phyloP scores from a whole-genome alignment of 768 basidiomycete genomes.

The Naganishia randhawae region DNA sequence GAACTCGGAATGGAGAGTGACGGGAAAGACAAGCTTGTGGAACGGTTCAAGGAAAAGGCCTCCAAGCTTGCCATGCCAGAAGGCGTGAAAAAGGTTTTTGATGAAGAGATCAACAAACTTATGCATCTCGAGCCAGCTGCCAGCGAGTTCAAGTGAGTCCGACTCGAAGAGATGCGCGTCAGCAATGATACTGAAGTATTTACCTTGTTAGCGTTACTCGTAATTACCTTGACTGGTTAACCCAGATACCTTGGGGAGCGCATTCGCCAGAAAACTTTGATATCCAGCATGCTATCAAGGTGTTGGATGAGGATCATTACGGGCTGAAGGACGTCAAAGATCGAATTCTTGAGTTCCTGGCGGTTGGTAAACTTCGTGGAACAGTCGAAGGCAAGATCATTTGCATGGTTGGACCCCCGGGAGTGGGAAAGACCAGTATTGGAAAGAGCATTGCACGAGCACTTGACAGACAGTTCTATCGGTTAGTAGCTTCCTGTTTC shows the following conservation, averaged over 20 bases:
- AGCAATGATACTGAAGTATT: neutral
- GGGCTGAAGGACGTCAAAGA: conserved; percentile 88
- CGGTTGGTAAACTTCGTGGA: conserved; percentile 88
- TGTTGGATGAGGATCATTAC: conserved; percentile 93
- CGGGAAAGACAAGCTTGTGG: conserved; percentile 88
- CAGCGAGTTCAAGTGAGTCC: conserved; percentile 70
- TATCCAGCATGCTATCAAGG: conserved; percentile 71
- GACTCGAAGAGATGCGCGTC: no score
- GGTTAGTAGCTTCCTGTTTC: conserved; percentile 41
- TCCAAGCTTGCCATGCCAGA: conserved; percentile 81
- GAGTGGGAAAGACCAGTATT: conserved; percentile 95
- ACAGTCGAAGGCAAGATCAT: conserved; percentile 97
- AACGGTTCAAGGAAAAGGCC: conserved; percentile 85
- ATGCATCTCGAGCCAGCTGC: conserved; percentile 84
- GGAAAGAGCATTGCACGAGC: conserved; percentile 93
- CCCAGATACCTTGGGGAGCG: conserved; percentile 89
- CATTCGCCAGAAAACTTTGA: conserved; percentile 91
- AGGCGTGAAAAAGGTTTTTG: conserved; percentile 83
- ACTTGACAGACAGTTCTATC: conserved; percentile 85
- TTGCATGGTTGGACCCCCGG: conserved; percentile 91
- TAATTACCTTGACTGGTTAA: conserved; percentile 74
- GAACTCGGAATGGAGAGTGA: conserved; percentile 93
- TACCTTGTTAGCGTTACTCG: conserved; percentile 61
- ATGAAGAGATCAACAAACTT: conserved; percentile 89
- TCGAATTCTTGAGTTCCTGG: conserved; percentile 90